A percentile compares a stretch with the other conserved stretches of the same genome.
These are phyloP conservation scores for Lactifluus piperatus DNA, from an alignment of 768 basidiomycete genomes.

Conservation along the genomic window DNA sequence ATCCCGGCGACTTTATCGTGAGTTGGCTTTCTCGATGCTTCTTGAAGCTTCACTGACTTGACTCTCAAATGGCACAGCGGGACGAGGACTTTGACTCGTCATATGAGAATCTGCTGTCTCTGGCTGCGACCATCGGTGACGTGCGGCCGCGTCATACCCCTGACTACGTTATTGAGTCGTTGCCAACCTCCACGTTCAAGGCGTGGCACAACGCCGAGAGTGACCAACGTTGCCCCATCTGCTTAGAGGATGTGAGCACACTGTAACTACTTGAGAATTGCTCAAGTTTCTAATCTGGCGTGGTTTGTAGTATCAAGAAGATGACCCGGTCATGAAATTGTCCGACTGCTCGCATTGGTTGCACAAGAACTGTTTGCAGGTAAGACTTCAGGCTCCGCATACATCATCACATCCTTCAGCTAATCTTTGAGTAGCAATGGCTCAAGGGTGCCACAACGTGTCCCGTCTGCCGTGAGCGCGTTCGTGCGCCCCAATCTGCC, in stretches of 20 bases:
- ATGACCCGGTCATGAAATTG: conserved; percentile 58
- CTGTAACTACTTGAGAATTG: conserved; percentile 1
- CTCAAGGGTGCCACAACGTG: conserved; percentile 66
- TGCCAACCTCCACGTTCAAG: conserved; percentile 54
- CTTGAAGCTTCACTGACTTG: background rate
- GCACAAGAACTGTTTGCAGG: conserved; percentile 68
- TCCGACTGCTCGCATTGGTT: conserved; percentile 73
- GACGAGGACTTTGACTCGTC: conserved; percentile 73
- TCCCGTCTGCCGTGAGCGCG: conserved; percentile 68
- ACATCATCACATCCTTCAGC: background rate
- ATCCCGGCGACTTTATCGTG: conserved; percentile 44
- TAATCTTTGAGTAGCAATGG: conserved; percentile 54
- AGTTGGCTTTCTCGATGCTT: conserved; percentile 21
- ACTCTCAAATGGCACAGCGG: conserved; percentile 35
- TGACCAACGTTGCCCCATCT: conserved; percentile 75
- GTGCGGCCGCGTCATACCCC: conserved; percentile 58
- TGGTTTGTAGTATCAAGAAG: conserved; percentile 49
- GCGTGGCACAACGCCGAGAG: conserved; percentile 58
- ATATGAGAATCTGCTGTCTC: conserved; percentile 57
- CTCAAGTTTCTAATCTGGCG: conserved; percentile 5
- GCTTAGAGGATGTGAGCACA: conserved; percentile 66
- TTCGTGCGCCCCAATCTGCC: conserved; percentile 28
- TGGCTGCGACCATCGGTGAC: conserved; percentile 58
- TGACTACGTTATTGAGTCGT: conserved; percentile 44
- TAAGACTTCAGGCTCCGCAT: conserved; percentile 27